Evolutionary conservation across 192 early-diverging fungal genomes (phyloP), one percentile per base, ranked within the genome.

Genomic region (Gonapodya sp.): DNA sequence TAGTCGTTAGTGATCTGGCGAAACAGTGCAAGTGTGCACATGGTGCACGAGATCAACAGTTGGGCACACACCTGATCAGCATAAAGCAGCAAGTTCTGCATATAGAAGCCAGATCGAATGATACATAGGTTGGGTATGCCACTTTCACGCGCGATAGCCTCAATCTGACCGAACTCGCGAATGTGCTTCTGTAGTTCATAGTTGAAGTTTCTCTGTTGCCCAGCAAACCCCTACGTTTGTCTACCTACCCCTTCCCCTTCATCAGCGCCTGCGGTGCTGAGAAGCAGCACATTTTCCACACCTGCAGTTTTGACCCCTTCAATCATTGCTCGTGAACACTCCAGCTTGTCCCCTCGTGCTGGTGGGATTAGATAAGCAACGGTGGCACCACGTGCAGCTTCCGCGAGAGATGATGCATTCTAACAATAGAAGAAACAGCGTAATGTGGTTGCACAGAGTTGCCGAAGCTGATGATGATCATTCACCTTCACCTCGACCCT

Each of bases 51-150:
- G 64, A 72, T 16, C 64, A 72, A 72, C 16, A 24, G 8, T 64
- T 8, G 24, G 46, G 8, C 24, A 64, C 46, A 24, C 31, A 77
- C 30, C 75, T 77, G 75, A 31, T 77, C 75, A 33, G 75, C 75
- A 33, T 77, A 31, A 33, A 77, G 75, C 2, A 77, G 75, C 75
- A 77, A 32, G 75, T 77, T 77, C 75, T 77, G 75, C 75, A 34
- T 32, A 33, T 77, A 77, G 75, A 77, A 77, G 75, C 75, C 75
- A 33, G 75, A 16, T 8, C 75, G 75, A 2, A 77, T 8, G 34
- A 77, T 77, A 33, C 75, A 77, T 14, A 34, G 34, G 8, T 32
- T 34, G 8, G 2, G 75, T 14, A 77, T 32, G 8, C 30, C 75
- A 33, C 30, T 34, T 34, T 2, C 2, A 16, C 34, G 18, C 2